Base-by-base conservation (phyloP, 805 yeast genomes). In the Candida dajiaensis region DNA sequence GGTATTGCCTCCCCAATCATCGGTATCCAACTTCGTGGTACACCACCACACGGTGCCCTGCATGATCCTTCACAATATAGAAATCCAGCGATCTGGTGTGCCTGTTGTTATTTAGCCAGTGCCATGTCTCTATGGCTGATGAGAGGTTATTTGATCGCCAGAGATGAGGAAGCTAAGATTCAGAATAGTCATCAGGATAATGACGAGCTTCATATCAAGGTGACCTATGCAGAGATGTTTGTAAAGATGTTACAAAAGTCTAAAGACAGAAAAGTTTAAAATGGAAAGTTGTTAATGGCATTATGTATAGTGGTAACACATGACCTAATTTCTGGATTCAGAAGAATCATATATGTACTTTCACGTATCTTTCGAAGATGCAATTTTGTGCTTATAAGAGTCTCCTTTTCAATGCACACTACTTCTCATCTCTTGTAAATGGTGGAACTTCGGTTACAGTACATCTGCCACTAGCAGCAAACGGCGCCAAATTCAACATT, bases 51-150 rank as follows among this genome's bases (percentile, higher is more conserved):
- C 4, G 44, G 47, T 6, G 16, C 59, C 8, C 18, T 38, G 1
- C 58, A 58, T 20, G 65, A 65, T 38, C 74, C 80, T 6, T 61
- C 64, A 7, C 78, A 74, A 52, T 81, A 79, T 61, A 56, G 64
- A 29, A 56, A 77, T 50, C 77, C 83, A n/a, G 68, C 81, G 0
- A 70, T 81, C 3, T 81, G 80, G 55, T 74, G 79, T n/a, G 88
- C 86, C 0, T 57, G 68, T 18, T 65, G 75, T 9, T 81, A 75
- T 55, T 48, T 76, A n/a, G 77, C 66, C 10, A 74, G 78, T 11
- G 69, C 76, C 1, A 29, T 68, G 1, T 44, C 59, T n/a, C 59
- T 78, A 40, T 60, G 74, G 42, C 33, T 76, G 2, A 51, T 79
- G 49, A 67, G 87, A 56, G 83, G 78, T 2, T 80, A 80, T 68